Evolutionary conservation across 2,329 filamentous ascomycete genomes (phyloP), one percentile per base, ranked within the genome.

Genomic region (Cladosporium sp.): DNA sequence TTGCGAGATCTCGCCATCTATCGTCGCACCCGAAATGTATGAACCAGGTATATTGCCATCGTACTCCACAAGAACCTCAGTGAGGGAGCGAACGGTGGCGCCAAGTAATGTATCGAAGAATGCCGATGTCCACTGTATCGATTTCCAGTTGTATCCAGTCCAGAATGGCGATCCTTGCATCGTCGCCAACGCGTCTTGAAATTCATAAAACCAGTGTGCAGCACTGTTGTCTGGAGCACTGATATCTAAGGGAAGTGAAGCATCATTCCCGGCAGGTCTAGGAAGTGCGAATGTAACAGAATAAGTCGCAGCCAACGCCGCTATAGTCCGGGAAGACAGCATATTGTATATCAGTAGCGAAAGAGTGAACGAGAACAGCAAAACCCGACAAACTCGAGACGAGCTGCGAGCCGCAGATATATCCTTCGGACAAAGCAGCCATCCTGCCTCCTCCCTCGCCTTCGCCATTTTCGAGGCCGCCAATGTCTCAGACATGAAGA

Each of bases 91-190:
- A 29, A 70, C 68, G 12, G 70, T 69, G 18, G 70, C 63, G 44
- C 66, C 63, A 23, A 74, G 56, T 35, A 75, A 67, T 5, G 73
- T 75, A 49, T 72, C 67, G 6, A 74, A 63, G 50, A 75, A 62
- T 18, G 74, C 74, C 11, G 70, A 70, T 1, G 71, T 70, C 74
- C 74, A 76, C 65, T 76, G 72, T 28, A 74, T 67, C 7, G 70
- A 70, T 5, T 53, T 65, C 72, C 72, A 76, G 59, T 73, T 72
- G 6, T 72, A 70, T 8, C 73, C 74, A 56, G 75, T 73, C 71
- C 71, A 76, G 64, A 69, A 76, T 0, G 67, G 71, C 18, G 61
- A 52, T 11, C 31, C 62, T 59, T 76, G 74, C 72, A 76, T 70
- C 1, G 68, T 70, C 44, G 66, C 65, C 31, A 76, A 46, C 10